Base-by-base conservation (phyloP, 106 monocot species). In the Platanthera guangdongensis region DNA sequence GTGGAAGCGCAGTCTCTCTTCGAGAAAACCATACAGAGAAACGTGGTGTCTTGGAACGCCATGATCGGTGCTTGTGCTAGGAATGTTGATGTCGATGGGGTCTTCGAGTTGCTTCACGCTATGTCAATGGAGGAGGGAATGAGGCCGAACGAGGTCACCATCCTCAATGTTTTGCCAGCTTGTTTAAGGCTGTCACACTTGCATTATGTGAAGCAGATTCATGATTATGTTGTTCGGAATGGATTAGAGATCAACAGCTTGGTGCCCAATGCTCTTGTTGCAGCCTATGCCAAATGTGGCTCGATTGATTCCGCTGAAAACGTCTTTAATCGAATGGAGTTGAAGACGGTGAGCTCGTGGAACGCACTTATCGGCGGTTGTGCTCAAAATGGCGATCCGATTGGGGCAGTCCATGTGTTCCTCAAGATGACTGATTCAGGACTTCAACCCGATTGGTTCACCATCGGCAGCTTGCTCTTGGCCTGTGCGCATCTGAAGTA, bases 341-440 rank as follows among this genome's bases (percentile, higher is more conserved):
- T 78, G 8, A 81, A 80, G 85, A 85, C 84, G 0, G 82, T 91
- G 10, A 83, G 78, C 64, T 72, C 85, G 51, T 90, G 89, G 89
- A 93, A 93, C 84, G 90, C 92, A 30, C 16, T 93, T 6, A 88
- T 93, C 4, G 87, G 92, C 49, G 92, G 92, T 28, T 81, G 74
- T 69, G 90, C 90, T 12, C 89, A 90, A 76, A 93, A 87, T 82
- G 92, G 82, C 8, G 84, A 93, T 46, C 84, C 90, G 28, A 72
- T 22, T 1, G 81, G 52, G 47, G 90, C 90, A 16, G n/a, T 93
- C 10, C 71, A 82, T 18, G 74, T 90, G 21, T 90, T 86, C 51
- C 72, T 80, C 11, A 68, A 80, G 49, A 87, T 93, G 87, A 51
- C 52, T 21, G 68, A 70, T 57, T 72, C 48, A 21, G 86, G 80